Conservation (phyloP, 2,329 filamentous ascomycete species). For the Nigrospora osmanthi region DNA sequence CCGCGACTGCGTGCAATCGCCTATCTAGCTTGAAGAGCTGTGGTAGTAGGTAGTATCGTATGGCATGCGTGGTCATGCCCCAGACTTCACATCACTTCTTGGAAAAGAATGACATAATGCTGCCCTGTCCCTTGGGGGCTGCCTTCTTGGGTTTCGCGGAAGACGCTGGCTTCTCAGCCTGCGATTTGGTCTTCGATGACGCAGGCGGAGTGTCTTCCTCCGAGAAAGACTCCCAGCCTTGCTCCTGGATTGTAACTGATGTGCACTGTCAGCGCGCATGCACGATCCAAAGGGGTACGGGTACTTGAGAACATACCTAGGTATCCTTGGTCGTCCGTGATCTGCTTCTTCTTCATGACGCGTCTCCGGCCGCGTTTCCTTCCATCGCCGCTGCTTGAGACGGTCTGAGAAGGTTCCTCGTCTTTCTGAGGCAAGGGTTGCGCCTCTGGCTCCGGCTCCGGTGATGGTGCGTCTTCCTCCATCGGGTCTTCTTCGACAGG, state of each 20-base stretch:
- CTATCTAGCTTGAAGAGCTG: too few species aligned
- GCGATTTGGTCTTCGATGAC: conserved; percentile 13
- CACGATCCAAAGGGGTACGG: background rate
- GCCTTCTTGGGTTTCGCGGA: conserved; percentile 11
- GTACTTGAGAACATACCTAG: conserved; percentile 6
- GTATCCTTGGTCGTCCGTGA: conserved; percentile 25
- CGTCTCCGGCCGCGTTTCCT: conserved; percentile 20
- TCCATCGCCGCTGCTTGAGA: conserved; percentile 17
- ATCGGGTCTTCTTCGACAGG: conserved; percentile 15
- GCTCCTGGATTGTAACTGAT: conserved; percentile 22
- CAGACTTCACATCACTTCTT: conserved; percentile 16
- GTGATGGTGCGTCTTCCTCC: conserved; percentile 12
- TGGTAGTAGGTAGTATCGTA: too few species aligned
- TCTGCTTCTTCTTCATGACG: conserved; percentile 23
- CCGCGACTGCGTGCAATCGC: too few species aligned
- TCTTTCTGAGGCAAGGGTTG: conserved; percentile 1
- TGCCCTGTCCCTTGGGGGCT: conserved; percentile 14
- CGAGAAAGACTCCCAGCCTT: conserved; percentile 25
- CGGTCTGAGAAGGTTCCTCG: conserved; percentile 10
- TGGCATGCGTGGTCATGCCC: too few species aligned
- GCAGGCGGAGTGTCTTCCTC: conserved; percentile 20
- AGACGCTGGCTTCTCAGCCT: conserved; percentile 4
- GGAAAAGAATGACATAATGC: conserved; percentile 26
- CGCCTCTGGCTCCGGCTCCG: background rate
- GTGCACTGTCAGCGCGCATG: background rate